Evolutionary conservation across 2,329 filamentous ascomycete genomes (phyloP).

Genomic region (Pseudocercospora crystallina): DNA sequence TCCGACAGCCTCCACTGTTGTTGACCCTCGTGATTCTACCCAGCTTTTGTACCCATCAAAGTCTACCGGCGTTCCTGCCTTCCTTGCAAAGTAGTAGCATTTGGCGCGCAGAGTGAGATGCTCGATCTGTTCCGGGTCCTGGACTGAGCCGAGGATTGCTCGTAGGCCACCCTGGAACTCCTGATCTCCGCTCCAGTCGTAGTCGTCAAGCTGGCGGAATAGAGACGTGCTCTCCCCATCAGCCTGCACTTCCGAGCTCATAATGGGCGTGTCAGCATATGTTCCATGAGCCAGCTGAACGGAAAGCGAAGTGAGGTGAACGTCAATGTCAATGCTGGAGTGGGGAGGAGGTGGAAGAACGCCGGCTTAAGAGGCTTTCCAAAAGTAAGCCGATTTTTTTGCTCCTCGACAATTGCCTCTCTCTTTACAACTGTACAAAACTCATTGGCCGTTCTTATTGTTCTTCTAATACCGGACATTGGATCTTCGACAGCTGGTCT

Average conservation of each 20-base stretch:
- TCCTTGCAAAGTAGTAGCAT: conserved; percentile 63
- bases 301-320: no score
- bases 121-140: conserved; percentile 54
- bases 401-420: no score
- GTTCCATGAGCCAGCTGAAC: no score
- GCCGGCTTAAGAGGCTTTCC: no score
- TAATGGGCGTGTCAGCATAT: conserved; percentile 4
- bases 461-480: no score
- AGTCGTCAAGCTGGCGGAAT: conserved; percentile 63
- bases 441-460: no score
- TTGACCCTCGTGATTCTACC: conserved; percentile 40
- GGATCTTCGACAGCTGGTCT: no score
- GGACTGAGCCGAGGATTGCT: conserved; percentile 62
- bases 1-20: conserved; percentile 6
- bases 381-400: no score
- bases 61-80: conserved; percentile 55
- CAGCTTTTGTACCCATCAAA: conserved; percentile 68
- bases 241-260: conserved; percentile 21
- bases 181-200: conserved; percentile 66
- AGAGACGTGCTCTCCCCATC: conserved; percentile 33
- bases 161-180: conserved; percentile 68
- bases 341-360: no score
- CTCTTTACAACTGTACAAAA: no score
- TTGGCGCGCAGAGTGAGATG: conserved; percentile 66
- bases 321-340: no score